These are phyloP conservation scores for Clitocybe nebularis DNA, from an alignment of 1,284 basidiomycete species.

Conservation along the genomic window DNA sequence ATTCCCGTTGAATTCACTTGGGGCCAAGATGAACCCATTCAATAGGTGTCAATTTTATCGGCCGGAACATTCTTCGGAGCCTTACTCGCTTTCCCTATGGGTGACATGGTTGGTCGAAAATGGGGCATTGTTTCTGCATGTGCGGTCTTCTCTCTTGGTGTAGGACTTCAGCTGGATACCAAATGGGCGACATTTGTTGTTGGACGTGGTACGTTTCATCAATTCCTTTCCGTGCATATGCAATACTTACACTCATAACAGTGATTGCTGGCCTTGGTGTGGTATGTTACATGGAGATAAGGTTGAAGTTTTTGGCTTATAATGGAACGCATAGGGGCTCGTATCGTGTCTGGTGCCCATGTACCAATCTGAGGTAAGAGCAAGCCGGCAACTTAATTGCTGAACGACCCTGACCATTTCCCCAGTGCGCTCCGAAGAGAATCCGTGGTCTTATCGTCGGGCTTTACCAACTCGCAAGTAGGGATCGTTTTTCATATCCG, in stretches of 20 bases:
- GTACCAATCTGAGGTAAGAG: constrained; percentile 48
- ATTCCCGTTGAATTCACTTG: constrained; percentile 23
- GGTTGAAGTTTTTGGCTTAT: not conserved
- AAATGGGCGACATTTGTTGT: constrained; percentile 24
- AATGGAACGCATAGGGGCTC: constrained; percentile 35
- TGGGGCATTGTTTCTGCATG: constrained; percentile 26
- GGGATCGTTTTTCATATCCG: constrained; percentile 7
- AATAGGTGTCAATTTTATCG: constrained; percentile 48
- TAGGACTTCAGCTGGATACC: constrained; percentile 27
- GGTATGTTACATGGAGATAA: constrained; percentile 5
- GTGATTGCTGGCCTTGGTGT: constrained; percentile 30
- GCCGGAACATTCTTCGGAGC: constrained; percentile 58
- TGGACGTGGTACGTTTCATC: constrained; percentile 19
- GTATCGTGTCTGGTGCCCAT: constrained; percentile 60
- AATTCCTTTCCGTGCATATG: not conserved
- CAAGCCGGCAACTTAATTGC: not conserved
- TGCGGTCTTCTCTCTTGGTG: constrained; percentile 25
- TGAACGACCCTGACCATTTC: constrained; percentile 22
- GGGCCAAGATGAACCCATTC: constrained; percentile 17
- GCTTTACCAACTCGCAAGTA: constrained; percentile 63
- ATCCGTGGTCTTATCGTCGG: constrained; percentile 72
- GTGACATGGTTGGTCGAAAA: constrained; percentile 26
- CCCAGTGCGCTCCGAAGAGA: constrained; percentile 55
- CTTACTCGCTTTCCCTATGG: constrained; percentile 27
- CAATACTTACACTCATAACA: constrained; percentile 2